A percentile compares a stretch with the other conserved stretches of the same genome.
Conservation (phyloP, 192 early-diverging fungal species). For the Lobosporangium transversale region DNA sequence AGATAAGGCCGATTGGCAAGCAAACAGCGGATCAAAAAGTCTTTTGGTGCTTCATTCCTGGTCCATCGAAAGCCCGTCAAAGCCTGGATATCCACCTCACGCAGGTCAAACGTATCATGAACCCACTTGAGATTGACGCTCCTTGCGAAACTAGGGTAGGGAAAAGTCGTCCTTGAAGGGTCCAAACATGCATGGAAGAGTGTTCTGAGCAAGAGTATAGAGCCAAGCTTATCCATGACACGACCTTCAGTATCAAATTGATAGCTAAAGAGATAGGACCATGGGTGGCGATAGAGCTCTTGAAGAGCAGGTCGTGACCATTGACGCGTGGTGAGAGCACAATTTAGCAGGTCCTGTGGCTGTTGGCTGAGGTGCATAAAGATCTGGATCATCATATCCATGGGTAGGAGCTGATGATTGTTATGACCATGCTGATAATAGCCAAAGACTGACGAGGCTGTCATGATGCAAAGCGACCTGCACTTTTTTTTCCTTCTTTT, state of each 20-base stretch:
- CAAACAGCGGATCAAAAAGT: conserved; percentile 42
- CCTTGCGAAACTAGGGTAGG: conserved; percentile 43
- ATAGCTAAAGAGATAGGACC: conserved; percentile 39
- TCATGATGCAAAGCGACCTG: conserved; percentile 4
- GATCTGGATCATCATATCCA: conserved; percentile 39
- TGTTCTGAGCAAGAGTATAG: conserved; percentile 44
- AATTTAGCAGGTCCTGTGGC: conserved; percentile 37
- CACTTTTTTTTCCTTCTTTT: neutral
- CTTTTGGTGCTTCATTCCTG: conserved; percentile 44
- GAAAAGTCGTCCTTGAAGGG: conserved; percentile 22
- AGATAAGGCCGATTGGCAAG: conserved; percentile 45
- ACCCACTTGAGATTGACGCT: conserved; percentile 52
- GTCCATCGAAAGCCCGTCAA: conserved; percentile 48
- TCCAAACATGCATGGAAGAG: conserved; percentile 49
- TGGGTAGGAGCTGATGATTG: conserved; percentile 21
- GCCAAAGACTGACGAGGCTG: neutral
- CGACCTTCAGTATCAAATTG: conserved; percentile 45
- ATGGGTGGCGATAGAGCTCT: conserved; percentile 50
- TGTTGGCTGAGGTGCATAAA: conserved; percentile 33
- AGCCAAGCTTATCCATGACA: conserved; percentile 46
- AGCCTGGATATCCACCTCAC: conserved; percentile 43
- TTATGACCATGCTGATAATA: conserved; percentile 7
- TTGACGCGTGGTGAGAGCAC: conserved; percentile 28
- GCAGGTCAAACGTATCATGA: conserved; percentile 46
- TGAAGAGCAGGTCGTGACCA: conserved; percentile 40